Percentiles rank a stretch among this genome's conserved stretches.
Conservation (phyloP, 2,329 filamentous ascomycete genomes). For the Cercospora berteroae region DNA sequence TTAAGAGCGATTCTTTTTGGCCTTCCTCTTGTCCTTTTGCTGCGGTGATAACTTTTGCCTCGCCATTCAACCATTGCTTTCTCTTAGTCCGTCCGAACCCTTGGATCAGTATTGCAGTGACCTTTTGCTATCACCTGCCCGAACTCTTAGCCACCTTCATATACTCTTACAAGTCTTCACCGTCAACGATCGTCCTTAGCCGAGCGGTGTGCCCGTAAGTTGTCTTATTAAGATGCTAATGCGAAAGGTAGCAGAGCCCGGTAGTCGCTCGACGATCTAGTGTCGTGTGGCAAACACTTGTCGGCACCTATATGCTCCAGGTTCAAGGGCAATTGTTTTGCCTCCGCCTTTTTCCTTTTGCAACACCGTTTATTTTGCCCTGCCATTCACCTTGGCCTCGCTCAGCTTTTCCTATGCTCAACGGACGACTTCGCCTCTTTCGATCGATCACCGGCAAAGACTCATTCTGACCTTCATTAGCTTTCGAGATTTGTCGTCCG, state of each 20-base stretch:
- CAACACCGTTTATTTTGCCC: background rate
- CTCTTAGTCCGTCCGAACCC: background rate
- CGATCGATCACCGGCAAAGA: background rate
- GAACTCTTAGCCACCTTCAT: background rate
- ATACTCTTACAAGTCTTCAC: background rate
- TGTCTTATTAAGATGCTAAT: background rate
- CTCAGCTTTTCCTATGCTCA: background rate
- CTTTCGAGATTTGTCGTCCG: background rate
- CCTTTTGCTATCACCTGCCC: background rate
- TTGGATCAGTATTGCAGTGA: background rate
- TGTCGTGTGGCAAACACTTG: too few relatives aligned
- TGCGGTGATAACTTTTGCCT: background rate
- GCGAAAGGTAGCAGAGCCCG: background rate
- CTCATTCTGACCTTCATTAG: background rate
- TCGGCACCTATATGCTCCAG: too few relatives aligned
- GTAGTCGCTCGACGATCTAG: background rate
- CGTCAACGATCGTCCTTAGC: background rate
- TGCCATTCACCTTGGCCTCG: background rate
- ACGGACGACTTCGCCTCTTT: background rate
- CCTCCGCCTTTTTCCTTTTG: background rate
- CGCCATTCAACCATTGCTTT: background rate
- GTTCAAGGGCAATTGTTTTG: background rate
- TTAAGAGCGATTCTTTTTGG: background rate
- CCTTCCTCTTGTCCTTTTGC: background rate
- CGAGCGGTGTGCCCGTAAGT: background rate